phyloP scores from a whole-genome alignment of 345 rosid genomes.

The Fremontodendron californicum region DNA sequence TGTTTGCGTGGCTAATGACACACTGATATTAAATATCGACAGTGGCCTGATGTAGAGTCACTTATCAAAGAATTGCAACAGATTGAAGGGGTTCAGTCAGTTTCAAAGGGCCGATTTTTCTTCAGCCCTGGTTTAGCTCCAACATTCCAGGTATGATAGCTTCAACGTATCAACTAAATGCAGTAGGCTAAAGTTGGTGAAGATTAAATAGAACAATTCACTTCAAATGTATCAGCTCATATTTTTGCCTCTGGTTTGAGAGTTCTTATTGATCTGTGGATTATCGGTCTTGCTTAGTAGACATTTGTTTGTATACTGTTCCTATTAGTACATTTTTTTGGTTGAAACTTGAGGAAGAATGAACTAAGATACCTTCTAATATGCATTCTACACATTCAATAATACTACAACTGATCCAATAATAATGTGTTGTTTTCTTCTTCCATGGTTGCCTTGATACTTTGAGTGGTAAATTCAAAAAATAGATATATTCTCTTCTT shows the following conservation, averaged over 20 bases:
- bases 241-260: neutral
- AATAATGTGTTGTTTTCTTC: neutral
- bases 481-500: neutral
- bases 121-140: constrained; percentile 92
- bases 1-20: neutral
- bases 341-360: neutral
- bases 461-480: neutral
- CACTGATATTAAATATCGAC: constrained; percentile 22
- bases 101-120: constrained; percentile 82
- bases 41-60: constrained; percentile 93
- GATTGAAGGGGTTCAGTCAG: constrained; percentile 70
- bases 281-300: neutral
- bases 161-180: neutral
- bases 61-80: constrained; percentile 66
- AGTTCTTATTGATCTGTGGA: neutral
- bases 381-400: neutral
- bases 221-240: neutral
- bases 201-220: neutral
- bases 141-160: constrained; percentile 68
- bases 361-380: neutral
- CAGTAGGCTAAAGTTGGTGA: neutral
- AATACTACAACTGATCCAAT: neutral
- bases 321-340: neutral
- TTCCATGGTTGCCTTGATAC: neutral
- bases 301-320: neutral